Evolutionary conservation across 345 rosid species (phyloP), one percentile per base, ranked within the genome.

Genomic region (Hirschfeldia incana): DNA sequence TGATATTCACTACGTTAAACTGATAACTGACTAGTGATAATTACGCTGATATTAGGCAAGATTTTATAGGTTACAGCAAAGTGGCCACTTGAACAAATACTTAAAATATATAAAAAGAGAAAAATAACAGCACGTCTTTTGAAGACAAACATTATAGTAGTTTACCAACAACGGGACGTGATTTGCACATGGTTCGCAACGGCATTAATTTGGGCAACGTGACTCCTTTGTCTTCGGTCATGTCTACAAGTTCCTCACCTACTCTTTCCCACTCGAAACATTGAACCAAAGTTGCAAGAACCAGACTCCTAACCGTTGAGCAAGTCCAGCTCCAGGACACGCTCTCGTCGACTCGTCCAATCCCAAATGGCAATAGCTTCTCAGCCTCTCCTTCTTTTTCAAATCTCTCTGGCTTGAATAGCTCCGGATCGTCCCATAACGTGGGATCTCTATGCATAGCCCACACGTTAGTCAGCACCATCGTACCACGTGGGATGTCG

Each of bases 371-470:
- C 71, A 84, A 27, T 10, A 78, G 36, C 73, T 80, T 85, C 6
- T 75, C 16, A 3, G 16, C 69, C 28, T 67, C 85, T 0, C 51
- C 62, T 46, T 72, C 78, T 10, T 42, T 72, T 3, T 78, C 85
- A 36, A 83, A 88, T 65, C 90, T 86, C 60, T 86, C 91, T 0
- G 91, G 93, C 28, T 63, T 82, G 21, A 89, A 91, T 13, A 68
- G 70, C 6, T 49, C 42, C 0, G 92, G 80, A 12, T 87, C 87
- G 0, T 85, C 81, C 91, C 91, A 90, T 1, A 73, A 0, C 1
- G 2, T 28, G 0, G 90, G 87, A 29, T 89, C 90, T 67, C 91
- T 78, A 0, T 89, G 89, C 8, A 91, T 87, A 2, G 87, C 82
- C 91, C 92, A 91, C 0, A 57, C 85, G 62, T 89, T 89, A 1